Evolutionary conservation across 1,139 yeast genomes (phyloP), one percentile per base, ranked within the genome.

Genomic region (Kurtzmaniella quercitrusa): DNA sequence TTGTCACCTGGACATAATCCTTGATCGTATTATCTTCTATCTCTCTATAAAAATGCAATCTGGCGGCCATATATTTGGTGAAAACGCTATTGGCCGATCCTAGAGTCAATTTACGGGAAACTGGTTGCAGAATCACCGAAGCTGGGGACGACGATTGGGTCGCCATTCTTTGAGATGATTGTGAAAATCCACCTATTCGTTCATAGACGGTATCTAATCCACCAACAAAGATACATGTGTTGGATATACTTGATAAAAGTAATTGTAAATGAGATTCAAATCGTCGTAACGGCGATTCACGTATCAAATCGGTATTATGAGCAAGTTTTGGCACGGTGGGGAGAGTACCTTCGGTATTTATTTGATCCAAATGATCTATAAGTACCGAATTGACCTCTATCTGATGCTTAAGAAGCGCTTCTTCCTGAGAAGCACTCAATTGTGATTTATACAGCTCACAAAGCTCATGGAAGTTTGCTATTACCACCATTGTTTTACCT

Each of bases 401-500:
- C 43, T 68, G 73, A 44, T 57, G 59, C 43, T 63, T 61, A n/a
- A 69, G 53, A 8, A 71, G 49, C 2, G 57, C 44, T 40, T 68
- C 71, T 49, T 71, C 74, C 45, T 70, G 63, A 2, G 60, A 47
- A 1, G 67, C 56, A 1, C 66, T 56, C 12, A 70, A 45, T 44
- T 71, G 71, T 20, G 65, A 50, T 40, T 60, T 59, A 49, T 71
- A 71, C 21, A 61, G 47, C 38, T 71, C 75, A 7, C 68, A 41
- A 14, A 65, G 40, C 37, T 69, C 71, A 50, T 70, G 74, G 46
- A 68, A 61, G 39, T 63, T 60, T 38, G 64, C 54, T 14, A 71
- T 49, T 1, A 71, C 44, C n/a, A 68, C 46, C 22, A 63, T 35
- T 2, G 49, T 47, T 14, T 30, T 30, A 3, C 14, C 15, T 19